Evolutionary conservation across 768 basidiomycete genomes (phyloP).

Genomic region (Russula olivacea): DNA sequence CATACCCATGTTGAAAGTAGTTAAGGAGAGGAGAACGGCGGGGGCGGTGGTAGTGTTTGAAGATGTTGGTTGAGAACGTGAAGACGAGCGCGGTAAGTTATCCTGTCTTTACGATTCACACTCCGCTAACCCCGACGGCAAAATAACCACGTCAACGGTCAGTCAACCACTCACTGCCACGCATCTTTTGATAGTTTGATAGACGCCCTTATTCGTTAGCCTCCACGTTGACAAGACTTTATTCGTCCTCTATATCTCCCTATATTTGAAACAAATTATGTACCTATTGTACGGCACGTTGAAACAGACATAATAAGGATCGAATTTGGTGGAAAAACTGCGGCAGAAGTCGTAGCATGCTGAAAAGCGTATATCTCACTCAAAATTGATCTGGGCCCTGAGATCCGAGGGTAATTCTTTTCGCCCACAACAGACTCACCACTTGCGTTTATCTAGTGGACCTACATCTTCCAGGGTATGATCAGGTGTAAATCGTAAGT

Average conservation of each 20-base stretch:
- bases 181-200: neutral
- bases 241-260: no score
- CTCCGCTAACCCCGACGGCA: conserved; percentile 18
- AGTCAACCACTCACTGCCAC: neutral
- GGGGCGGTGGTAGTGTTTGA: conserved; percentile 3
- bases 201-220: neutral
- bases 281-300: neutral
- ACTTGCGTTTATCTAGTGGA: neutral
- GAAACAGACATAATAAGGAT: neutral
- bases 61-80: conserved; percentile 18
- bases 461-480: neutral
- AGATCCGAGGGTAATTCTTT: neutral
- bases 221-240: no score
- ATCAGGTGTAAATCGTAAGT: conserved; percentile 16
- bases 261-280: no score
- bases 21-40: neutral
- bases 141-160: neutral
- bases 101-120: conserved; percentile 9
- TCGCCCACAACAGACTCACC: no score
- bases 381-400: neutral
- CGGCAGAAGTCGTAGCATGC: neutral
- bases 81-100: conserved; percentile 3
- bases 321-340: neutral
- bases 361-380: neutral
- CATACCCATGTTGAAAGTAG: conserved; percentile 56